phyloP scores from a whole-genome alignment of 2,329 filamentous ascomycete species.

The Pleurostoma richardsiae region DNA sequence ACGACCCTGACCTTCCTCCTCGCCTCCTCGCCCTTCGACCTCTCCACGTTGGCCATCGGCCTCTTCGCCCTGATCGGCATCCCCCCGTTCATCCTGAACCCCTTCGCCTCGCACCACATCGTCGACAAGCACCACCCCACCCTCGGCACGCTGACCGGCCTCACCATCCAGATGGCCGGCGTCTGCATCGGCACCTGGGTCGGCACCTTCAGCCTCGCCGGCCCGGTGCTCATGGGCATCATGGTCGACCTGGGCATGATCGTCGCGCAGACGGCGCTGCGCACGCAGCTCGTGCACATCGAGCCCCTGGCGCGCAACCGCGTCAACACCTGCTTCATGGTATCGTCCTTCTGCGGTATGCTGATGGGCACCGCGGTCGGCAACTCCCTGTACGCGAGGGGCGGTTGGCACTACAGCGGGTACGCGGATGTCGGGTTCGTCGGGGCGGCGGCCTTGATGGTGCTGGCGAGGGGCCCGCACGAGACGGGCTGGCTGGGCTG shows the following conservation, averaged over 20 bases:
- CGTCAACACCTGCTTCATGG: conserved; percentile 11
- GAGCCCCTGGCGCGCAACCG: conserved; percentile 11
- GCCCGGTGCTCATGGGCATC: conserved; percentile 9
- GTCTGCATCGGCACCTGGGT: conserved; percentile 9
- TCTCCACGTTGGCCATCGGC: conserved; percentile 61
- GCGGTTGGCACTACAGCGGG: not conserved
- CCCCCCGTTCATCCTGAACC: conserved; percentile 2
- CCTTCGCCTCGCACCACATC: not conserved
- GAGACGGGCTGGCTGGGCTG: not conserved
- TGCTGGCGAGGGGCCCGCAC: not conserved
- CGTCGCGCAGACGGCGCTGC: conserved; percentile 4
- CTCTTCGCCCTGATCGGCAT: conserved; percentile 69
- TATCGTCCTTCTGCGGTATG: conserved; percentile 8
- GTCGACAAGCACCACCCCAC: not conserved
- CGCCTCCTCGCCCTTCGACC: conserved; percentile 59
- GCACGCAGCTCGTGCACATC: conserved; percentile 6
- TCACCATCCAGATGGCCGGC: conserved; percentile 3
- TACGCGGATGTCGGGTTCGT: not conserved
- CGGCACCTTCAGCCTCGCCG: conserved; percentile 10
- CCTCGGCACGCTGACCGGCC: not conserved
- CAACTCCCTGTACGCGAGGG: not conserved
- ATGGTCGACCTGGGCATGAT: conserved; percentile 9
- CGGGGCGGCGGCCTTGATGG: not conserved
- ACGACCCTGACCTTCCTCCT: conserved; percentile 71
- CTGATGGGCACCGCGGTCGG: conserved; percentile 4